Conservation (phyloP, 371 early-diverging fungal species). For the Thermomucor indicae-seudaticae region DNA sequence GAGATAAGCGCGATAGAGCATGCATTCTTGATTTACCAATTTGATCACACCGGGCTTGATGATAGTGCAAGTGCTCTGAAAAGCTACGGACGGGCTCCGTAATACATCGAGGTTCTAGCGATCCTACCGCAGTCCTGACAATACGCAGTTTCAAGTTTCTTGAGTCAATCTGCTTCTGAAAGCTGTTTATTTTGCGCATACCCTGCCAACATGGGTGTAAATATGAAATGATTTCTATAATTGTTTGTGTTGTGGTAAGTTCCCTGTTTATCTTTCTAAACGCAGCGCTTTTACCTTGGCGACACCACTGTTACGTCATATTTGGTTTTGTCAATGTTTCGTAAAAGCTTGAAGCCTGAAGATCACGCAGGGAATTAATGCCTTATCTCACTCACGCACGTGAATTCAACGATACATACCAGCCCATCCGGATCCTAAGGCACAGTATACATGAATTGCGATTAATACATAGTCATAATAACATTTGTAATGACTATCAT, state of each 20-base stretch:
- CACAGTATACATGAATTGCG: no score
- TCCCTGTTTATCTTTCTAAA: neutral
- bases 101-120: conserved; percentile 79
- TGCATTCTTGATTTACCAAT: conserved; percentile 23
- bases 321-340: conserved; percentile 49
- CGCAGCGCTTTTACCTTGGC: conserved; percentile 36
- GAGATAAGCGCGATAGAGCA: neutral
- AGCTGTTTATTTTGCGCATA: conserved; percentile 1
- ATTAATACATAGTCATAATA: no score
- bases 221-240: conserved; percentile 70
- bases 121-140: conserved; percentile 69
- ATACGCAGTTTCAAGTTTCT: conserved; percentile 1
- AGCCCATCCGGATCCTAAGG: conserved; percentile 69
- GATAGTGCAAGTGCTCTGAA: conserved; percentile 52
- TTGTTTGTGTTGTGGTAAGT: neutral
- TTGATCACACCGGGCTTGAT: conserved; percentile 65
- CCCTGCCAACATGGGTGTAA: conserved; percentile 78
- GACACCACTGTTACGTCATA: conserved; percentile 71
- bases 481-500: no score
- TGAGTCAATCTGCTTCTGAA: neutral
- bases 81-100: conserved; percentile 67
- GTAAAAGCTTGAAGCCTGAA: conserved; percentile 59
- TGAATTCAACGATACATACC: conserved; percentile 16
- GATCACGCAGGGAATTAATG: neutral
- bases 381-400: neutral